A percentile compares a stretch with the other conserved stretches of the same genome.
Conservation (phyloP, 768 basidiomycete species). For the Candolleomyces eurysporus region DNA sequence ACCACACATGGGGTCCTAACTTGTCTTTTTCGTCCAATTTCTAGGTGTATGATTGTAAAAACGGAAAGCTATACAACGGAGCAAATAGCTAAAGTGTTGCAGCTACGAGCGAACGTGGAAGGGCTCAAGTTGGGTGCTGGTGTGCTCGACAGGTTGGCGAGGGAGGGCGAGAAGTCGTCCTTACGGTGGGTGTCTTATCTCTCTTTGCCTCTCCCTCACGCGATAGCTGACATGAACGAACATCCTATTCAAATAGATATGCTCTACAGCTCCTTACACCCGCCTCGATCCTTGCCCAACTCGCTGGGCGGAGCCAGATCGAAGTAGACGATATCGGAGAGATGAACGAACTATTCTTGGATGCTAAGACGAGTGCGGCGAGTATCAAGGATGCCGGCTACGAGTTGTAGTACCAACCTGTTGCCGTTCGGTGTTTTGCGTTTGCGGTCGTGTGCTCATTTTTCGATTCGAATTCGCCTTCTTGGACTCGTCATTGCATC, state of each 20-base stretch:
- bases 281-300: constrained; percentile 78
- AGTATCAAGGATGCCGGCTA: constrained; percentile 44
- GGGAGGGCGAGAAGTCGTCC: constrained; percentile 79
- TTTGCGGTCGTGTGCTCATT: too few relatives aligned
- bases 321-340: constrained; percentile 86
- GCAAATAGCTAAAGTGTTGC: constrained; percentile 84
- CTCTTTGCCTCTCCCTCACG: neutral
- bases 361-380: constrained; percentile 80
- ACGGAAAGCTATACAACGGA: constrained; percentile 81
- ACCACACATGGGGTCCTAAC: too few relatives aligned
- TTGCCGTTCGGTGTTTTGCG: neutral
- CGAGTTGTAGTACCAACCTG: neutral
- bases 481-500: too few relatives aligned
- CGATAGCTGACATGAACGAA: constrained; percentile 12
- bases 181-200: constrained; percentile 52
- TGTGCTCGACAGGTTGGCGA: constrained; percentile 78
- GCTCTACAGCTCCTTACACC: constrained; percentile 90
- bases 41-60: constrained; percentile 91
- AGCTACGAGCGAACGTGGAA: constrained; percentile 83
- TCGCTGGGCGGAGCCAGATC: constrained; percentile 79
- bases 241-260: constrained; percentile 50
- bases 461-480: too few relatives aligned
- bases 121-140: constrained; percentile 72
- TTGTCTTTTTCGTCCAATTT: neutral
- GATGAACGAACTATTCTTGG: constrained; percentile 93